Percentiles rank a stretch among this genome's conserved stretches.
Evolutionary conservation across 306 rosid genomes (phyloP).

Genomic region (Hippophae gyantsensis): DNA sequence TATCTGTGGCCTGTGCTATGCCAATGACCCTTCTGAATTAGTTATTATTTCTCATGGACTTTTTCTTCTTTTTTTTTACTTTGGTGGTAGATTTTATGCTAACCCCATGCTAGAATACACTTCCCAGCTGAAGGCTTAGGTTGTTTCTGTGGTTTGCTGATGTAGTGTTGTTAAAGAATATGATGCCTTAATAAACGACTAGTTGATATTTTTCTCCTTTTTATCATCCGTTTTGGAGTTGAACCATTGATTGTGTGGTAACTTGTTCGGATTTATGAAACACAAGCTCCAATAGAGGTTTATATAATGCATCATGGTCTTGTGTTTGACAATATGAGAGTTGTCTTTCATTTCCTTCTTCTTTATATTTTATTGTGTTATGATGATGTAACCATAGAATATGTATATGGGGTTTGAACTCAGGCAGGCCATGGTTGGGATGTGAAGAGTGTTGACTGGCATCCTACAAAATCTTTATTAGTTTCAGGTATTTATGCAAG

Average conservation of each 20-base stretch:
- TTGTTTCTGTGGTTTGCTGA: not conserved
- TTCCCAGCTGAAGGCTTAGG: not conserved
- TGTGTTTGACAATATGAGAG: not conserved
- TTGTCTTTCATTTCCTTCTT: not conserved
- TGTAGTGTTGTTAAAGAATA: not conserved
- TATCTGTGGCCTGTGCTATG: no score
- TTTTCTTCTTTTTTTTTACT: no score
- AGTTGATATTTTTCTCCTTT: not conserved
- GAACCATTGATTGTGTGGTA: not conserved
- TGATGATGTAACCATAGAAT: conserved; percentile 33
- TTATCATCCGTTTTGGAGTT: not conserved
- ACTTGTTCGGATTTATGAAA: no score
- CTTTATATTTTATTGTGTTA: not conserved
- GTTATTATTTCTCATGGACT: no score
- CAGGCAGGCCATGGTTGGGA: conserved; percentile 99
- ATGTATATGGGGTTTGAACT: conserved; percentile 52
- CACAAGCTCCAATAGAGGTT: no score
- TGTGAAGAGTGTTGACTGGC: conserved; percentile 99
- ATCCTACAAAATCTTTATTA: conserved; percentile 85
- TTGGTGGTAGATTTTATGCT: not conserved
- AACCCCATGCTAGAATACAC: not conserved
- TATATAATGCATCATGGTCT: no score
- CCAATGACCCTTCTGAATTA: no score
- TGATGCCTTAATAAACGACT: not conserved
- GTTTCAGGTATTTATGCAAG: conserved; percentile 61